A percentile compares a stretch with the other conserved stretches of the same genome.
phyloP scores from a whole-genome alignment of 805 yeast genomes.

The Hanseniaspora hatyaiensis region DNA sequence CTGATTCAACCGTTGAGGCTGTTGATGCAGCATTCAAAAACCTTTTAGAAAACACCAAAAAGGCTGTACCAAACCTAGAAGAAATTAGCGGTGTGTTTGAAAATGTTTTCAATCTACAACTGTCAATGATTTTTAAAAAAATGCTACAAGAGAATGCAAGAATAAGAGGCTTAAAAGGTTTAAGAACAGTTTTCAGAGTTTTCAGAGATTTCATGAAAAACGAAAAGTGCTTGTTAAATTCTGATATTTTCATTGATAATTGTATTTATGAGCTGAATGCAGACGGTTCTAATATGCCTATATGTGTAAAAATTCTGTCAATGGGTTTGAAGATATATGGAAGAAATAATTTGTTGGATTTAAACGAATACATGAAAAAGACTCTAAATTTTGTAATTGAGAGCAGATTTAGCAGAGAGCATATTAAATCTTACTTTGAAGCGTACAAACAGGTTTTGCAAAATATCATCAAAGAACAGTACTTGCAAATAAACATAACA shows the following conservation, averaged over 20 bases:
- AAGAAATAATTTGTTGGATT: not conserved
- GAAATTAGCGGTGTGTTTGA: slow-evolving; percentile 1
- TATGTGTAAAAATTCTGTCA: slow-evolving; percentile 6
- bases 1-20: slow-evolving; percentile 1
- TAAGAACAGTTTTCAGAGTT: slow-evolving; percentile 7
- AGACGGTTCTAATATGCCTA: slow-evolving; percentile 8
- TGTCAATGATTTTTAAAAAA: slow-evolving; percentile 12
- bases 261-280: slow-evolving; percentile 10
- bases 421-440: slow-evolving; percentile 12
- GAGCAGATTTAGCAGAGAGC: slow-evolving; percentile 8
- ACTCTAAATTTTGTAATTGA: slow-evolving; percentile 3
- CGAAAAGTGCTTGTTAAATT: slow-evolving; percentile 7
- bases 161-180: slow-evolving; percentile 9
- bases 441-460: slow-evolving; percentile 1
- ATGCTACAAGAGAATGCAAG: slow-evolving; percentile 13
- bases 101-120: slow-evolving; percentile 2
- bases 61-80: not conserved
- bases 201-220: slow-evolving; percentile 12
- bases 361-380: slow-evolving; percentile 3
- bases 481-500: not conserved
- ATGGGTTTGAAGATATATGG: slow-evolving; percentile 10
- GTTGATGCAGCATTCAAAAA: slow-evolving; percentile 2
- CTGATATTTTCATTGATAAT: slow-evolving; percentile 6
- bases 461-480: not conserved
- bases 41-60: slow-evolving; percentile 8